Evolutionary conservation across 352 stramenopile genomes (phyloP), one percentile per base, ranked within the genome.

Genomic region (Blastocystis sp.): DNA sequence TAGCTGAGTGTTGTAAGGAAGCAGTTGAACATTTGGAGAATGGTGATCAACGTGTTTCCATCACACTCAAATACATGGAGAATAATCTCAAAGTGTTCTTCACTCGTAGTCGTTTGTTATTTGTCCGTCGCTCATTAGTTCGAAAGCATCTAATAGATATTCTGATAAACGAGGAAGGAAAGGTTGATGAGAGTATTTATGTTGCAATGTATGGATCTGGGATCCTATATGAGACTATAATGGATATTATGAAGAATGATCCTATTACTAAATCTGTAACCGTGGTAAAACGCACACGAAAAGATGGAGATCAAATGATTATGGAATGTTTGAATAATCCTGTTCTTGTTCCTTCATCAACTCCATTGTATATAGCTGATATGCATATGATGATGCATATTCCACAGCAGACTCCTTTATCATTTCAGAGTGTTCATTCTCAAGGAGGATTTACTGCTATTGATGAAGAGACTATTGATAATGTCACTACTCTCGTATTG

Each of bases 61-160:
- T 74, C 63, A 74, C 63, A 27, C 63, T 74, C 27, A 37, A 74
- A 32, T 46, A 46, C 32, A 32, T 29, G 9, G 63, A 43, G 63
- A 74, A 74, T n/a, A 74, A 43, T 11, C 63, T 74, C 35, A 74
- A 74, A 43, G 63, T 74, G 12, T 52, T 46, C 21, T 74, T 74
- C 63, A 49, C 14, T 5, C 29, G 14, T 9, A n/a, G 19, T 21
- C 35, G 42, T 46, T 43, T 74, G 19, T 9, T 52, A 21, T 24
- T 14, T 7, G 51, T 74, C 2, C 32, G 27, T n/a, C 27, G 32
- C 2, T 21, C 7, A 5, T 3, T n/a, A 5, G 4, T 74, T n/a
- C 63, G 63, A 24, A 21, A 21, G 29, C 29, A 74, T n/a, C 11
- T 74, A 27, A 1, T 74, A n/a, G 42, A 74, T 27, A 21, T 46